Percentiles rank a stretch among this genome's conserved stretches.
Conservation (phyloP, 1,139 yeast genomes). For the Meyerozyma sp. region DNA sequence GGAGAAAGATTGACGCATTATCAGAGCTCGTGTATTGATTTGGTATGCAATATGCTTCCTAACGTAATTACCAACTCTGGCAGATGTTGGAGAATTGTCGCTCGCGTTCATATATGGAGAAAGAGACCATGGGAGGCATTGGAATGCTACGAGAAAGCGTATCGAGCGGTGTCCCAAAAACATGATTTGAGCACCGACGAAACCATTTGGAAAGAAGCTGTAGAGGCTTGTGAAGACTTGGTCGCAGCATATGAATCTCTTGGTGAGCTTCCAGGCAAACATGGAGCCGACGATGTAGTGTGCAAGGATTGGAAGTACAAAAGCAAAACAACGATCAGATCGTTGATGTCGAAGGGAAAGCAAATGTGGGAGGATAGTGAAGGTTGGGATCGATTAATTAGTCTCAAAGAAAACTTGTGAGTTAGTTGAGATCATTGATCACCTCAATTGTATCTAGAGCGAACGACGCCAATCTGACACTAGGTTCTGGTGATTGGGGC, state of each 20-base stretch:
- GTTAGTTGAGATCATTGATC: not conserved
- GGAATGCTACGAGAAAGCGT: slow-evolving; percentile 84
- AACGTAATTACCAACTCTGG: slow-evolving; percentile 64
- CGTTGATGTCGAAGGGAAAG: slow-evolving; percentile 76
- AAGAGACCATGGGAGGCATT: slow-evolving; percentile 82
- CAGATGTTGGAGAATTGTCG: slow-evolving; percentile 77
- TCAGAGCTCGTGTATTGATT: slow-evolving; percentile 65
- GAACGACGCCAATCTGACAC: not conserved
- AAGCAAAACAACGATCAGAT: slow-evolving; percentile 65
- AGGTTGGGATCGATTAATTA: slow-evolving; percentile 66
- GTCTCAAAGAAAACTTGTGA: slow-evolving; percentile 43
- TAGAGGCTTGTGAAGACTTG: slow-evolving; percentile 72
- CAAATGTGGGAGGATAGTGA: slow-evolving; percentile 73
- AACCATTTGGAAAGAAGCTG: slow-evolving; percentile 69
- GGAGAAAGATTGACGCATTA: slow-evolving; percentile 43
- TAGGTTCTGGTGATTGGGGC: not conserved
- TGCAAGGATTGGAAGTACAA: slow-evolving; percentile 92
- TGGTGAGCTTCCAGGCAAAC: slow-evolving; percentile 83
- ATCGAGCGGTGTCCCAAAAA: slow-evolving; percentile 60
- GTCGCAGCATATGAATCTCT: slow-evolving; percentile 83
- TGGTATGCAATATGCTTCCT: slow-evolving; percentile 64
- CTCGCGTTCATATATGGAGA: slow-evolving; percentile 85
- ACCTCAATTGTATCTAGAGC: not conserved
- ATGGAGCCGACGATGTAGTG: slow-evolving; percentile 77
- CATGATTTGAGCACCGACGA: slow-evolving; percentile 65